Evolutionary conservation across 1,139 yeast genomes (phyloP).

Genomic region (Groenewaldozyma auringiensis): DNA sequence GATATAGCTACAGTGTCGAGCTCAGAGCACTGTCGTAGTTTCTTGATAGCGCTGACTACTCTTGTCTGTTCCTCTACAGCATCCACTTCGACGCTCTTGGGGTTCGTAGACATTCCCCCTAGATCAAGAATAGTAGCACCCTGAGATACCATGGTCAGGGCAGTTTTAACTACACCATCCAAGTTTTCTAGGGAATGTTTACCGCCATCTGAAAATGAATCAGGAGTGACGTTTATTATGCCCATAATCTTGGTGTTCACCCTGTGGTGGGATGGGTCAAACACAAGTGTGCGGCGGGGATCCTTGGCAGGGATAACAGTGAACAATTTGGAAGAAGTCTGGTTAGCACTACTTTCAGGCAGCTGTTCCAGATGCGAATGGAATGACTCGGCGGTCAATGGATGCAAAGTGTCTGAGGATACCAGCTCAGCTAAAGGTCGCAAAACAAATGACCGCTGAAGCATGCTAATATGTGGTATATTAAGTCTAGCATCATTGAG

Average conservation of each 20-base stretch:
- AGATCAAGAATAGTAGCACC: constrained; percentile 73
- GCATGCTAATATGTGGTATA: constrained; percentile 82
- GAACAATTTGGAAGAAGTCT: constrained; percentile 25
- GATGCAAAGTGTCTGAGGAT: constrained; percentile 59
- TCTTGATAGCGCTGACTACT: constrained; percentile 61
- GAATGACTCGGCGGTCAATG: constrained; percentile 75
- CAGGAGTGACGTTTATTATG: constrained; percentile 83
- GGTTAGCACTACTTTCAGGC: constrained; percentile 32
- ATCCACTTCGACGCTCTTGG: constrained; percentile 58
- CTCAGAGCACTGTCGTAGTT: constrained; percentile 42
- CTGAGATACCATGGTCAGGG: constrained; percentile 41
- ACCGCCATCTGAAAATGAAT: constrained; percentile 93
- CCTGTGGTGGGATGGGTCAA: constrained; percentile 22
- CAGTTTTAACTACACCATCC: constrained; percentile 36
- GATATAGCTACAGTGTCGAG: constrained; percentile 52
- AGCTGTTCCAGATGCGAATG: constrained; percentile 60
- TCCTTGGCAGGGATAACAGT: constrained; percentile 28
- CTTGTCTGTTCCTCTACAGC: constrained; percentile 54
- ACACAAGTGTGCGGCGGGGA: constrained; percentile 16
- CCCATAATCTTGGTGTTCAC: constrained; percentile 56
- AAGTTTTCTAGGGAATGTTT: constrained; percentile 28
- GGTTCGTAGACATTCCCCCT: constrained; percentile 92
- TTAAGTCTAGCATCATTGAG: constrained; percentile 50
- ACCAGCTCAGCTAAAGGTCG: constrained; percentile 80
- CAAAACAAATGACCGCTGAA: constrained; percentile 83